Evolutionary conservation across 2,329 filamentous ascomycete species (phyloP).

Genomic region (Podosphaera xanthii): DNA sequence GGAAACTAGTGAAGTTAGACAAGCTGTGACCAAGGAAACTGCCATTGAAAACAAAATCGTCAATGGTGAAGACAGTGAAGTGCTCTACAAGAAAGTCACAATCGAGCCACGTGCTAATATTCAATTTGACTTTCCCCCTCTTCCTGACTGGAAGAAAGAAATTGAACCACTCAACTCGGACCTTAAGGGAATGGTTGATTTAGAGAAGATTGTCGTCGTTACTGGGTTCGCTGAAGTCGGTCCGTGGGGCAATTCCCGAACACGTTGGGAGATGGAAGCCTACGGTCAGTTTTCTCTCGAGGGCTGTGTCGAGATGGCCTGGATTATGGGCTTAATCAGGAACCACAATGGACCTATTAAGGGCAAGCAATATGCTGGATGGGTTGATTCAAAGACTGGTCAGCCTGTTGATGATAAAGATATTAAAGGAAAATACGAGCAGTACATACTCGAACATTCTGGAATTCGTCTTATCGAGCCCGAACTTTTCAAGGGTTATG

Average conservation of each 20-base stretch:
- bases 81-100: constrained; percentile 81
- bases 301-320: constrained; percentile 96
- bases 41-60: constrained; percentile 93
- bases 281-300: constrained; percentile 92
- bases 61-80: constrained; percentile 81
- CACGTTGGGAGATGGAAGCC: constrained; percentile 98
- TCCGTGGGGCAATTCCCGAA: constrained; percentile 95
- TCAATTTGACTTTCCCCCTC: constrained; percentile 82
- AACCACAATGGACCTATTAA: constrained; percentile 94
- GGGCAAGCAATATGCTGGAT: constrained; percentile 88
- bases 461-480: constrained; percentile 96
- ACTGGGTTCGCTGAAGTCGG: constrained; percentile 92
- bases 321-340: constrained; percentile 99
- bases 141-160: constrained; percentile 82
- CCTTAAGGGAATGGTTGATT: constrained; percentile 93
- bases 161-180: constrained; percentile 69
- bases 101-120: constrained; percentile 91
- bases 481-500: constrained; percentile 88
- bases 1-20: constrained; percentile 81
- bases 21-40: constrained; percentile 86
- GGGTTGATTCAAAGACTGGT: constrained; percentile 83
- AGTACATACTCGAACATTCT: constrained; percentile 83
- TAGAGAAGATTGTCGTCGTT: constrained; percentile 93
- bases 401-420: constrained; percentile 97
- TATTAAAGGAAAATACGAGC: constrained; percentile 92